Base-by-base conservation (phyloP, 768 basidiomycete species). In the Suillus decipiens region DNA sequence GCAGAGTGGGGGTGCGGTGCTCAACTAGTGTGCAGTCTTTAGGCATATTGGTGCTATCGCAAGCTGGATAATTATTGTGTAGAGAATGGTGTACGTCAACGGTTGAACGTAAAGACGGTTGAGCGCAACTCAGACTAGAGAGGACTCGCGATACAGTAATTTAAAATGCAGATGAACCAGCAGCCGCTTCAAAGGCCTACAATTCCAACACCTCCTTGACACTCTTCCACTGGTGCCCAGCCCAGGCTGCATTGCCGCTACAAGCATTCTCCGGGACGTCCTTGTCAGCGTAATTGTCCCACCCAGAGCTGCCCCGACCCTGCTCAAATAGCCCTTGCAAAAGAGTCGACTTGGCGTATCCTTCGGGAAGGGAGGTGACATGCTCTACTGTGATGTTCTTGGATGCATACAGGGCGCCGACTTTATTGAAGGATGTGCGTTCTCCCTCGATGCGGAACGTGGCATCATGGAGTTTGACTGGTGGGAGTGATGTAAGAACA, bases 361-460 rank as follows among this genome's bases (percentile, higher is more conserved):
- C 73, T 42, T 75, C 71, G 0, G 74, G 74, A 22, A 76, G 70
- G 28, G 74, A 63, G 9, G 64, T 60, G 58, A 75, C 66, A 22
- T 68, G 70, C 6, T 12, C 64, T 48, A 72, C 61, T 10, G 68
- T 61, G 15, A 70, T 67, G 31, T 53, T 14, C 59, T 61, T 55
- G 9, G 67, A 67, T 47, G 67, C 73, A 57, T 75, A 76, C 31
- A 77, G 63, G 51, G 69, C 61, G 12, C 69, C 77, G 22, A 76
- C 61, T 0, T 72, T 67, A 22, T 66, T 58, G 7, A 76, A 67
- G 11, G 70, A 69, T 5, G 41, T 65, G 3, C 75, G 73, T 33
- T 78, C 73, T n/a, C 78, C 79, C 61, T 79, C 65, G 39, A 79
- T 70, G 22, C 77, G 77, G 68, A 78, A 76, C 6, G 72, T 72